These are phyloP conservation scores for Berkeleyomyces rouxiae DNA, from an alignment of 2,329 filamentous ascomycete genomes.

Conservation along the genomic window DNA sequence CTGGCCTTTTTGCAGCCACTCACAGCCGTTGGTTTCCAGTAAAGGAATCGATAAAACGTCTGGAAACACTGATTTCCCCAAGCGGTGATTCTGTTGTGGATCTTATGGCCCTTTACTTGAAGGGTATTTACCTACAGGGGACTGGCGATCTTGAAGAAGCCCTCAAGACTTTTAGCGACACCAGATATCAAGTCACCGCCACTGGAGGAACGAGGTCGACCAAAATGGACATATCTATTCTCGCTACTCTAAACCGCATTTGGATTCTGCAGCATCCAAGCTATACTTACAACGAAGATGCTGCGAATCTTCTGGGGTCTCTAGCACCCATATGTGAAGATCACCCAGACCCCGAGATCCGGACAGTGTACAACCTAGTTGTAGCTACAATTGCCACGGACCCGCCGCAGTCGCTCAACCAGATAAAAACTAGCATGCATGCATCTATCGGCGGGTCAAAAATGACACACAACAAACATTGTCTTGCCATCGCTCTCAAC, in stretches of 20 bases:
- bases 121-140: slow-evolving; percentile 60
- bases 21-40: slow-evolving; percentile 55
- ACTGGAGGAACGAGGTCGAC: slow-evolving; percentile 30
- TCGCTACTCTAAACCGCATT: slow-evolving; percentile 51
- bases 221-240: slow-evolving; percentile 46
- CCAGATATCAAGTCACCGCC: slow-evolving; percentile 37
- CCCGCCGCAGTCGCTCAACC: slow-evolving; percentile 50
- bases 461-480: slow-evolving; percentile 55
- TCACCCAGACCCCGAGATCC: slow-evolving; percentile 59
- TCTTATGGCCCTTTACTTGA: slow-evolving; percentile 51
- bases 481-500: slow-evolving; percentile 66
- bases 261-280: slow-evolving; percentile 53
- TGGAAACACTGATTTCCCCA: slow-evolving; percentile 29
- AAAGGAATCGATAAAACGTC: slow-evolving; percentile 35
- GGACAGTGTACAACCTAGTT: slow-evolving; percentile 61
- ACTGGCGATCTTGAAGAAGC: slow-evolving; percentile 56
- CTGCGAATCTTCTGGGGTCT: slow-evolving; percentile 43
- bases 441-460: slow-evolving; percentile 54
- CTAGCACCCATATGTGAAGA: slow-evolving; percentile 50
- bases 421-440: slow-evolving; percentile 64
- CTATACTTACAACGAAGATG: slow-evolving; percentile 39
- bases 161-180: slow-evolving; percentile 46
- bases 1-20: slow-evolving; percentile 51
- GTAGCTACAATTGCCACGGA: slow-evolving; percentile 48
- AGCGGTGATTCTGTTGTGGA: slow-evolving; percentile 26